Evolutionary conservation across 2,329 filamentous ascomycete genomes (phyloP), one percentile per base, ranked within the genome.

Genomic region (Arachnomyces sp.): DNA sequence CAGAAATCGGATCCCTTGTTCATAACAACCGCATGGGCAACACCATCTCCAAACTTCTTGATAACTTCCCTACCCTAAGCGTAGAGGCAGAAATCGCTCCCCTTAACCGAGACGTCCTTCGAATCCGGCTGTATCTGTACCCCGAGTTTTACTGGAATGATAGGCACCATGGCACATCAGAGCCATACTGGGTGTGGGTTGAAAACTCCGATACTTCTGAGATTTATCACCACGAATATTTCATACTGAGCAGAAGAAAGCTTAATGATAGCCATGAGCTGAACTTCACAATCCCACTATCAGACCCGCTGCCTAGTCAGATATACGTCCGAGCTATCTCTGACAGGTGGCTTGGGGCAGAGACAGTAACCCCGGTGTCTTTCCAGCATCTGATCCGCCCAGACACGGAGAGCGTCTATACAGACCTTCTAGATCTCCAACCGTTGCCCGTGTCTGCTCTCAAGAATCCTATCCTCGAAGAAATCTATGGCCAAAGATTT

Each of bases 161-260:
- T 50, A 81, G 84, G 34, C 77, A 94, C 43, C 89, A 98, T 56
- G 93, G 93, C 13, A 87, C 81, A 2, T 95, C 90, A 0, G 92
- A 98, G 56, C 90, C 90, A 3, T 98, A 93, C 66, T 98, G 93
- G 76, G 83, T 98, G 43, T 98, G 92, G 93, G 90, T 98, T 2
- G 92, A 98, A 61, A 94, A 96, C 58, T 95, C 90, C 0, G 92
- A 96, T 53, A 95, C 89, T 0, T 89, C 87, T 0, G 89, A 96
- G 61, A 96, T 98, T 31, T 96, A 94, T 54, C 92, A 98, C 54
- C 86, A 96, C 49, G 92, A 98, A 59, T 95, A 83, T 63, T 96
- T 98, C 65, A 92, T 98, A 42, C 73, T 98, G 4, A 93, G 80
- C 46, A 76, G 88, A 47, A 85, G 79, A 62, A 95, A 94, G 70